Base-by-base conservation (phyloP, 768 basidiomycete genomes). In the Mycena kentingensis region DNA sequence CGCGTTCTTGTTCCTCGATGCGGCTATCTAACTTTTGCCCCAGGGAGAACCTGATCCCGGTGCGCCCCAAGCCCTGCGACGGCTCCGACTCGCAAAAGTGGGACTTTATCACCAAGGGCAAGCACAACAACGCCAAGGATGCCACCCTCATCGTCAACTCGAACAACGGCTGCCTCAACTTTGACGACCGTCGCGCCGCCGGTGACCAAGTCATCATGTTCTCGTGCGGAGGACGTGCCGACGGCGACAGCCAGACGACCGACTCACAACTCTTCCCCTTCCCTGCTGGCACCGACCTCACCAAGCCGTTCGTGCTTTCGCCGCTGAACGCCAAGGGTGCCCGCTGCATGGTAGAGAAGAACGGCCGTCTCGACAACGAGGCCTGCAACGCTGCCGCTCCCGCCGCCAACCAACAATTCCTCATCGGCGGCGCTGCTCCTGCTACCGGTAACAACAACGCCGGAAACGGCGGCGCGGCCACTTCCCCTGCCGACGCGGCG, bases 81-180 rank as follows among this genome's bases (percentile, higher is more conserved):
- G n/a, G 60, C 8, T 41, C 59, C 1, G 63, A 60, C 15, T 65
- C 63, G 3, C 68, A 68, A 46, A 63, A 67, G 51, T 71, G 66
- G 35, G 70, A 71, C 50, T 58, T 71, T 21, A 61, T 71, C 42
- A 67, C 68, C 12, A 61, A 65, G 62, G 68, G 68, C 39, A 56
- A 55, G 47, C 68, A 68, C 57, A 69, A 67, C 51, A 60, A 68
- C 44, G 52, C 62, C 16, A 41, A 55, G n/a, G 65, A 58, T 25
- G 44, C 46, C 22, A 63, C 67, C 1, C 57, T 69, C 42, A 67
- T 69, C 36, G 65, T 69, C 46, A 68, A 66, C 46, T 24, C 41
- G 21, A 35, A 51, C 43, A 49, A 60, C 43, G 58, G 58, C 26
- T 60, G 58, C 49, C 4, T 60, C 18, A 57, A 51, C 55, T 57